Evolutionary conservation across 495 filamentous ascomycete species (phyloP).

Genomic region (Penicillium bialowiezense): DNA sequence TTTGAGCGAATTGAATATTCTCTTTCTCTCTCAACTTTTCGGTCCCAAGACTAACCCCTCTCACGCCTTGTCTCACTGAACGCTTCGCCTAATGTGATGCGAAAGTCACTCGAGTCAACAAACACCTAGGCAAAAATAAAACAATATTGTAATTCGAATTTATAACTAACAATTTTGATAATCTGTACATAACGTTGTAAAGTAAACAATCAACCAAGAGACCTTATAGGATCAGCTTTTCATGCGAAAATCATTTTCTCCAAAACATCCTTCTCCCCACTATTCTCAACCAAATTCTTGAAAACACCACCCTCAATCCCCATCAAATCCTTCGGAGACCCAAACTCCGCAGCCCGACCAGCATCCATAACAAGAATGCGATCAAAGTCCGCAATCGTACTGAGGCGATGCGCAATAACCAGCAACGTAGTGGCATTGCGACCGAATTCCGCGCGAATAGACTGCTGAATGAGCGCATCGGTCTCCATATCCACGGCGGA

Average conservation of each 20-base stretch:
- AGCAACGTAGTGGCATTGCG: conserved; percentile 67
- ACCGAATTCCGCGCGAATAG: conserved; percentile 74
- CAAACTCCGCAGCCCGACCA: conserved; percentile 71
- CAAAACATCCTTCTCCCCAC: conserved; percentile 65
- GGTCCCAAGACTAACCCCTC: too few species aligned
- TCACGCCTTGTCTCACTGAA: too few species aligned
- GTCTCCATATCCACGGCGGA: conserved; percentile 86
- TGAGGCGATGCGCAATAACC: conserved; percentile 86
- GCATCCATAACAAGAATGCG: conserved; percentile 78
- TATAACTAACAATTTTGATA: neutral
- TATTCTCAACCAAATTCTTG: conserved; percentile 69
- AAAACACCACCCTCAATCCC: conserved; percentile 57
- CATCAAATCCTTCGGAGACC: conserved; percentile 66
- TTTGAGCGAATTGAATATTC: too few species aligned
- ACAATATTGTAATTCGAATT: too few species aligned
- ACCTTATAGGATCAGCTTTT: neutral
- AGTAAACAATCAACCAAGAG: neutral
- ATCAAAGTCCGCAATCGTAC: conserved; percentile 85
- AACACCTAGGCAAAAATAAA: too few species aligned
- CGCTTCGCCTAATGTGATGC: too few species aligned
- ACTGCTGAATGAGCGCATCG: conserved; percentile 76
- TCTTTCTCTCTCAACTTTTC: too few species aligned
- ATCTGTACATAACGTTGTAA: too few species aligned
- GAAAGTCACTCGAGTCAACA: too few species aligned
- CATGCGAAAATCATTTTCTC: conserved; percentile 47